phyloP scores from a whole-genome alignment of 2,329 filamentous ascomycete genomes.

The Ophiocordyceps camponoti-rufipedis region DNA sequence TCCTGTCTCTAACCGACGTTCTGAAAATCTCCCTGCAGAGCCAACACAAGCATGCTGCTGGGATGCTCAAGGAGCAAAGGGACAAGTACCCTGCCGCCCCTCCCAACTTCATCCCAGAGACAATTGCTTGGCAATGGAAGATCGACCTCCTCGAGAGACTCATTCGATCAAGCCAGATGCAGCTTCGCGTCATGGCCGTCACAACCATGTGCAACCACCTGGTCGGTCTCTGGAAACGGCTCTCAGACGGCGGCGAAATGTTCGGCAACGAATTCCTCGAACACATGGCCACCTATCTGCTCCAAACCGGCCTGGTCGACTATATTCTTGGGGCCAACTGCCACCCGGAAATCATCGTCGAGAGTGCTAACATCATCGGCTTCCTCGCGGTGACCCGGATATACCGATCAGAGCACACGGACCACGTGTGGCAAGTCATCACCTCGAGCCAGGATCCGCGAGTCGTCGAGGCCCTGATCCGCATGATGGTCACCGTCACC shows the following conservation, averaged over 20 bases:
- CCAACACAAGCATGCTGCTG: constrained; percentile 16
- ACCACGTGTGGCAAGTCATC: constrained; percentile 71
- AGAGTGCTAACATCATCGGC: constrained; percentile 68
- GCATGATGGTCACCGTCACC: constrained; percentile 36
- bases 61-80: constrained; percentile 9
- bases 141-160: constrained; percentile 52
- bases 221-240: constrained; percentile 43
- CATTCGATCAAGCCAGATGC: constrained; percentile 76
- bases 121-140: constrained; percentile 47
- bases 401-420: constrained; percentile 54
- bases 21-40: constrained; percentile 21
- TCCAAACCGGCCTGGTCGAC: constrained; percentile 53
- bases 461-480: constrained; percentile 62
- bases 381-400: constrained; percentile 68
- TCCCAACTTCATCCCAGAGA: constrained; percentile 21
- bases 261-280: constrained; percentile 32
- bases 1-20: constrained; percentile 25
- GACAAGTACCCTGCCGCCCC: constrained; percentile 17
- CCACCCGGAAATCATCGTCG: constrained; percentile 72
- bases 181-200: constrained; percentile 65
- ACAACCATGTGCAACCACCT: constrained; percentile 56
- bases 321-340: constrained; percentile 85
- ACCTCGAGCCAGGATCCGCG: constrained; percentile 67
- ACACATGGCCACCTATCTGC: constrained; percentile 52
- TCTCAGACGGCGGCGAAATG: constrained; percentile 27